phyloP scores from a whole-genome alignment of 495 filamentous ascomycete genomes.

The Letharia lupina region DNA sequence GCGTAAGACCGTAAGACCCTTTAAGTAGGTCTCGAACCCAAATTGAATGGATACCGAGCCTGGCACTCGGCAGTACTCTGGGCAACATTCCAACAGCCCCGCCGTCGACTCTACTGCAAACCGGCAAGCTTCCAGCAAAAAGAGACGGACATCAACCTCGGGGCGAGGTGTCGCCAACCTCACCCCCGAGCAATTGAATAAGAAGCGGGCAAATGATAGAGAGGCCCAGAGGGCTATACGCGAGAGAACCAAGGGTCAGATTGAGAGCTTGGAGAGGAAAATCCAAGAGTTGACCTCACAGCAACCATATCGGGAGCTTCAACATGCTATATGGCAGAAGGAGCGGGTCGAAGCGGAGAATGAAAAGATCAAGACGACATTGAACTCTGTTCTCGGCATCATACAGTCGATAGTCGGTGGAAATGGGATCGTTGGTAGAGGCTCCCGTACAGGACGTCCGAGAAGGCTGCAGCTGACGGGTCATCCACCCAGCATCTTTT shows the following conservation, averaged over 20 bases:
- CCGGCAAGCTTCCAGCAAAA: conserved; percentile 34
- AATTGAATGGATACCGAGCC: conserved; percentile 19
- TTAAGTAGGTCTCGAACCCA: conserved; percentile 9
- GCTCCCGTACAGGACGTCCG: background rate
- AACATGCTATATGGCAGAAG: conserved; percentile 59
- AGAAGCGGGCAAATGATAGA: conserved; percentile 82
- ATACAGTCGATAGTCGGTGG: conserved; percentile 45
- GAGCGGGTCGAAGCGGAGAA: conserved; percentile 64
- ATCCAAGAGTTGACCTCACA: conserved; percentile 64
- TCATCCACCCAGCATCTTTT: background rate
- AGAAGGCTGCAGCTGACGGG: background rate
- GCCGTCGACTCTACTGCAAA: conserved; percentile 14
- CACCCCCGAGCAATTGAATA: conserved; percentile 60
- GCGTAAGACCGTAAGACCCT: conserved; percentile 1
- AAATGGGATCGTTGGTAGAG: conserved; percentile 29
- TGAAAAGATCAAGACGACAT: conserved; percentile 52
- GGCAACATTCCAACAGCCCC: conserved; percentile 10
- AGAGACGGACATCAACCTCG: conserved; percentile 42
- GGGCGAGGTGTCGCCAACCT: conserved; percentile 67
- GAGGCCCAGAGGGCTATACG: conserved; percentile 83
- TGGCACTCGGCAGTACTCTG: conserved; percentile 14
- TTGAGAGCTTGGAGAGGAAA: conserved; percentile 63
- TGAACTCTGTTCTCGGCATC: conserved; percentile 52
- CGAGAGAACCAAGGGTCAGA: conserved; percentile 71
- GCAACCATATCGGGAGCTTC: conserved; percentile 72